Conservation (phyloP, 2,329 filamentous ascomycete species). For the Pseudocercospora vitis region DNA sequence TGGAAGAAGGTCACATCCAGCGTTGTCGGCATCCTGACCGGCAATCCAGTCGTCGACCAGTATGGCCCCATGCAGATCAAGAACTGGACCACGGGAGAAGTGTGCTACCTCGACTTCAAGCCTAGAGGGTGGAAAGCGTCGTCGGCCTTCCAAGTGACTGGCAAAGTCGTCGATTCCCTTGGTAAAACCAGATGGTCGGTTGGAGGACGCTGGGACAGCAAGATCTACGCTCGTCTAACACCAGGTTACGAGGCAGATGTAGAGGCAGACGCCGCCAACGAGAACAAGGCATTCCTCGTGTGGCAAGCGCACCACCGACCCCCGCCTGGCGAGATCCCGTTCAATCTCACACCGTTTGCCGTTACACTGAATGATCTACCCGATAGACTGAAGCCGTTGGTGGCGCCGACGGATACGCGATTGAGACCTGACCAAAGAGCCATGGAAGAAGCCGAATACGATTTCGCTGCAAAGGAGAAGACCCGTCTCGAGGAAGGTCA, state of each 20-base stretch:
- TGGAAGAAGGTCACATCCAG: slow-evolving; percentile 99
- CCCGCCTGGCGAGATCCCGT: slow-evolving; percentile 69
- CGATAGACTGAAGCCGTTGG: slow-evolving; percentile 70
- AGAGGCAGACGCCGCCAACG: slow-evolving; percentile 48
- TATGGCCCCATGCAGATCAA: slow-evolving; percentile 96
- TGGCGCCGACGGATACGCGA: slow-evolving; percentile 93
- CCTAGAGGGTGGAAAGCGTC: slow-evolving; percentile 92
- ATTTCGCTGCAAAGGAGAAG: slow-evolving; percentile 90
- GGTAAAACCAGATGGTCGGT: slow-evolving; percentile 86
- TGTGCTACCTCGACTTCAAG: slow-evolving; percentile 90
- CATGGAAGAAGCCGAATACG: slow-evolving; percentile 98
- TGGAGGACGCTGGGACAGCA: slow-evolving; percentile 95
- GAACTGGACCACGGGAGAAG: slow-evolving; percentile 93
- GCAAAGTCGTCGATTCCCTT: slow-evolving; percentile 76
- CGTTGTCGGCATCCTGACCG: slow-evolving; percentile 97
- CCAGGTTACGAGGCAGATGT: slow-evolving; percentile 81
- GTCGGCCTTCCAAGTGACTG: slow-evolving; percentile 83
- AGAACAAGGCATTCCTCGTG: slow-evolving; percentile 73
- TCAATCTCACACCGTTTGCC: slow-evolving; percentile 96
- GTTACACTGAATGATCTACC: slow-evolving; percentile 91
- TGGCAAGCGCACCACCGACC: slow-evolving; percentile 87
- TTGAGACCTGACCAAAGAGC: slow-evolving; percentile 90
- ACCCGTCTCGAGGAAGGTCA: slow-evolving; percentile 91
- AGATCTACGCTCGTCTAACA: slow-evolving; percentile 89
- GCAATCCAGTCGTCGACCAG: slow-evolving; percentile 94